These are phyloP conservation scores for Kodamaea ohmeri DNA, from an alignment of 1,139 yeast genomes.

Conservation along the genomic window DNA sequence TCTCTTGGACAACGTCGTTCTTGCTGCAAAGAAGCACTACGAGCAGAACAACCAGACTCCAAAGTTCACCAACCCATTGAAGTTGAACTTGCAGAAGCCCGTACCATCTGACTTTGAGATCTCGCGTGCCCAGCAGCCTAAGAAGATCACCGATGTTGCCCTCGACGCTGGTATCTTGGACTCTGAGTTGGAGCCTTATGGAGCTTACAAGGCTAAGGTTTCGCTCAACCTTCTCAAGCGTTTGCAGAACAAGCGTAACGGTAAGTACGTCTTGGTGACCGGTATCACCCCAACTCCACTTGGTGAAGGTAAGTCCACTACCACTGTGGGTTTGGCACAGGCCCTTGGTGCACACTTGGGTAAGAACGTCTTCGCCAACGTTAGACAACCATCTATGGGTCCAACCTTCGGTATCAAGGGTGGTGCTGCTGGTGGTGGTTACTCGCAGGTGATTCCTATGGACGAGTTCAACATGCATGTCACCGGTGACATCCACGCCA, in stretches of 20 bases:
- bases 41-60: constrained; percentile 46
- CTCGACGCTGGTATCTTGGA: constrained; percentile 79
- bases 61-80: constrained; percentile 57
- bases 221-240: constrained; percentile 72
- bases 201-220: constrained; percentile 90
- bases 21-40: constrained; percentile 67
- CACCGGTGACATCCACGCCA: constrained; percentile 98
- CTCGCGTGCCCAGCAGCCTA: constrained; percentile 86
- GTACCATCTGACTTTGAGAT: constrained; percentile 95
- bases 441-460: constrained; percentile 98
- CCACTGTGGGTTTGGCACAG: constrained; percentile 95
- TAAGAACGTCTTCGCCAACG: constrained; percentile 88
- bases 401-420: constrained; percentile 99
- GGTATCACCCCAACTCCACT: constrained; percentile 98
- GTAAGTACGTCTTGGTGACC: constrained; percentile 89
- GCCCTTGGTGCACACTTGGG: constrained; percentile 92
- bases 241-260: constrained; percentile 63
- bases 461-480: constrained; percentile 98
- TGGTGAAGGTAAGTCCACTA: constrained; percentile 98
- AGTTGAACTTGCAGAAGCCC: constrained; percentile 64
- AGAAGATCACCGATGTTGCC: constrained; percentile 79
- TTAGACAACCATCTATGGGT: constrained; percentile 98
- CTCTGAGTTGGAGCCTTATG: constrained; percentile 85
- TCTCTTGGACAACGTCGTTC: constrained; percentile 81
- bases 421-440: constrained; percentile 99